A percentile compares a stretch with the other conserved stretches of the same genome.
These are phyloP conservation scores for Eremomyces bilateralis DNA, from an alignment of 495 filamentous ascomycete species.

Conservation along the genomic window DNA sequence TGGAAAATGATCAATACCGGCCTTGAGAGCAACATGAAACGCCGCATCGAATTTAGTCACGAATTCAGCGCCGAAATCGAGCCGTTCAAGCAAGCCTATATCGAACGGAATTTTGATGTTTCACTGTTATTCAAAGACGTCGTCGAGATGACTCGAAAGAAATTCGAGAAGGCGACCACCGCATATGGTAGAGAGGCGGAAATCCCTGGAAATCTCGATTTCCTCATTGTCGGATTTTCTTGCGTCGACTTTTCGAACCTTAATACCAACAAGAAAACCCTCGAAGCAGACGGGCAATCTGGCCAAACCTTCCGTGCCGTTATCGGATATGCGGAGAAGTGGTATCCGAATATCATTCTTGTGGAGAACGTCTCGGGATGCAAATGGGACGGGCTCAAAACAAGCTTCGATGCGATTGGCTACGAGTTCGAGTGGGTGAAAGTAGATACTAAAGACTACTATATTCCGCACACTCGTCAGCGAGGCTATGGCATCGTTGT, in stretches of 20 bases:
- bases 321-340: constrained; percentile 29
- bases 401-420: constrained; percentile 16
- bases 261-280: constrained; percentile 26
- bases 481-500: constrained; percentile 56
- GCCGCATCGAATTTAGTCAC: constrained; percentile 32
- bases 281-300: constrained; percentile 41
- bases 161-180: constrained; percentile 26
- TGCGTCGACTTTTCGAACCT: constrained; percentile 53
- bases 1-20: constrained; percentile 27
- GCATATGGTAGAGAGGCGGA: constrained; percentile 38
- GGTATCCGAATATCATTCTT: constrained; percentile 41
- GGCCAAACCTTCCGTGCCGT: constrained; percentile 45
- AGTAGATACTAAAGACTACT: constrained; percentile 27
- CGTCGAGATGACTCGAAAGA: constrained; percentile 26
- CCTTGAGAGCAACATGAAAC: constrained; percentile 7
- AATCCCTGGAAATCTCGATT: constrained; percentile 39
- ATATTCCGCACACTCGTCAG: constrained; percentile 56
- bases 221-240: constrained; percentile 54
- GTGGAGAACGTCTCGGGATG: constrained; percentile 44
- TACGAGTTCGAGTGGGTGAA: constrained; percentile 22
- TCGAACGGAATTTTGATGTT: constrained; percentile 48
- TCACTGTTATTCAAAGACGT: constrained; percentile 49
- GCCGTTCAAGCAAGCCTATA: constrained; percentile 59
- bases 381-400: constrained; percentile 2
- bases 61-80: constrained; percentile 64